Evolutionary conservation across 31 red algal species (phyloP), one percentile per base, ranked within the genome.

Genomic region (Asparagopsis taxiformis): DNA sequence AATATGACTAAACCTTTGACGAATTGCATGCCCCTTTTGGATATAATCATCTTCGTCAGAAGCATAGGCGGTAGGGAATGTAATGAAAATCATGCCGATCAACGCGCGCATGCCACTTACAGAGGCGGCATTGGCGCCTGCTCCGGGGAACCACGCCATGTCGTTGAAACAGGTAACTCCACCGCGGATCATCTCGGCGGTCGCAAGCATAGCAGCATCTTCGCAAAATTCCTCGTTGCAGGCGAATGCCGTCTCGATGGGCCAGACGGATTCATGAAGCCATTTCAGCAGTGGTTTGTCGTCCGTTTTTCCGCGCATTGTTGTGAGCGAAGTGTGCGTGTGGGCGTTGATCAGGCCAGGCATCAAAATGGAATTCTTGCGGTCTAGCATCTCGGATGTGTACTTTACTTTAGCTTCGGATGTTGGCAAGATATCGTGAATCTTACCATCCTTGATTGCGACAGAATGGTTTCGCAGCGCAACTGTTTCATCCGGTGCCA

Each of bases 331-430:
- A 7, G 95, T 69, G 70, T 98, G 95, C 1, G 84, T 98, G 79
- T 98, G 95, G 13, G 90, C 95, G 68, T 98, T 98, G 78, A 98
- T 77, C 10, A 98, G 50, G 8, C 95, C 95, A 1, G 95, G 95
- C 36, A 98, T 46, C 8, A 98, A 49, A 19, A 79, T 72, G 60
- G 85, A 77, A 24, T 85, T 56, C 26, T 64, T 39, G 0, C 90
- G 82, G 55, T 97, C 77, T 34, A 83, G 31, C 11, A 34, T 55
- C 2, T 26, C 30, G 31, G 82, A 44, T 36, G 36, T 53, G 55
- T 92, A 92, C n/a, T 53, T 62, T n/a, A 37, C 63, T 3, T 33
- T 20, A 1, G 38, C 88, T 38, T 58, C 59, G 49, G 55, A 43
- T 11, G 72, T 69, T 30, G 85, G 79, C 24, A 95, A 54, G 1